Conservation (phyloP, 805 yeast genomes). For the Candida takata region DNA sequence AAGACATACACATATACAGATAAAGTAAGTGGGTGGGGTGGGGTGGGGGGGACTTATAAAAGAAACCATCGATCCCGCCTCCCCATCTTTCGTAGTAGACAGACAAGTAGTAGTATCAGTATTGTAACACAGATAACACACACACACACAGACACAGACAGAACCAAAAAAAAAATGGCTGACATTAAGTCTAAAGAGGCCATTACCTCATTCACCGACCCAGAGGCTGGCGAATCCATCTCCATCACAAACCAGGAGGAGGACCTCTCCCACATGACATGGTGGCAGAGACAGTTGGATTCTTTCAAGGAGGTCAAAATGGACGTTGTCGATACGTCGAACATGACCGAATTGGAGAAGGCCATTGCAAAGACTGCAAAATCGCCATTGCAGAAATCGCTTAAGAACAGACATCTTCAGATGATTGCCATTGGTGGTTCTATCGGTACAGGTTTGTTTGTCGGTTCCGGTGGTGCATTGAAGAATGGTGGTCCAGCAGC, state of each 20-base stretch:
- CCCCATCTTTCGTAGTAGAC: no score
- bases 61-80: no score
- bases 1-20: no score
- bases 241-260: conserved; percentile 10
- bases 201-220: conserved; percentile 19
- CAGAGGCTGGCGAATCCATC: conserved; percentile 19
- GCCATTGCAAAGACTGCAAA: conserved; percentile 29
- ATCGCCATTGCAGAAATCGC: conserved; percentile 32
- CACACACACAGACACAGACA: no score
- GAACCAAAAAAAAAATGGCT: no score
- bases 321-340: conserved; percentile 11
- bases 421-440: conserved; percentile 80
- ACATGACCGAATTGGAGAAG: conserved; percentile 36
- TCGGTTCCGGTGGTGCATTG: conserved; percentile 62
- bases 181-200: conserved; percentile 13
- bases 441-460: conserved; percentile 77
- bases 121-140: no score
- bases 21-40: no score
- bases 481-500: conserved; percentile 56
- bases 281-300: conserved; percentile 15
- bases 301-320: conserved; percentile 14
- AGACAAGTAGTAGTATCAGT: no score
- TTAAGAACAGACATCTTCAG: conserved; percentile 51
- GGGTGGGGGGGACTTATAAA: no score
- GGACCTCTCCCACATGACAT: conserved; percentile 2